Percentiles rank a stretch among this genome's conserved stretches.
These are phyloP conservation scores for Emydomyces testavorans DNA, from an alignment of 2,329 filamentous ascomycete genomes.

Conservation along the genomic window DNA sequence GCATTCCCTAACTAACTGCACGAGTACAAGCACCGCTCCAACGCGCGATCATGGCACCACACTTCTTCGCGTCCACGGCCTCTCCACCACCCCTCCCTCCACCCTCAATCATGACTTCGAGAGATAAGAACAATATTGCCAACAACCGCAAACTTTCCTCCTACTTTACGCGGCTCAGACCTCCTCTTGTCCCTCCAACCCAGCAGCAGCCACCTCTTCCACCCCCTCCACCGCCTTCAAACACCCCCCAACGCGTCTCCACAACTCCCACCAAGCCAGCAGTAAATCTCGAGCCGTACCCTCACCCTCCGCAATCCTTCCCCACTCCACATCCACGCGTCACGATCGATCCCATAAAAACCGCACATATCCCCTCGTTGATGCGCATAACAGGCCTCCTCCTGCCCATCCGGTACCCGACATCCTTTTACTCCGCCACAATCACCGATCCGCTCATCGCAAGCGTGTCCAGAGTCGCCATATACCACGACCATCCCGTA, in stretches of 20 bases:
- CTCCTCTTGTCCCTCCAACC: not conserved
- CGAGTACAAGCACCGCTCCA: too few relatives aligned
- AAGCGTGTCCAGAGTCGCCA: slow-evolving; percentile 47
- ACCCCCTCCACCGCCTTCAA: slow-evolving; percentile 19
- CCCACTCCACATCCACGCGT: slow-evolving; percentile 39
- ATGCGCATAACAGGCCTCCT: slow-evolving; percentile 48
- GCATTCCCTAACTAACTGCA: too few relatives aligned
- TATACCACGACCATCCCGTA: slow-evolving; percentile 43
- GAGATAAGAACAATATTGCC: not conserved
- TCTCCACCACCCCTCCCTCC: slow-evolving; percentile 1
- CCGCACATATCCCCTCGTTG: slow-evolving; percentile 44
- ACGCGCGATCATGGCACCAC: slow-evolving; percentile 3
- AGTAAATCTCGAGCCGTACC: slow-evolving; percentile 22
- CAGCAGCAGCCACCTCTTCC: slow-evolving; percentile 18
- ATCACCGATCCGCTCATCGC: slow-evolving; percentile 43
- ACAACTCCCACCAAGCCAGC: slow-evolving; percentile 22
- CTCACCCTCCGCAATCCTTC: slow-evolving; percentile 17
- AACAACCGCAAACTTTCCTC: slow-evolving; percentile 4
- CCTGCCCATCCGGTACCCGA: slow-evolving; percentile 50
- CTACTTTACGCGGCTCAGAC: slow-evolving; percentile 4
- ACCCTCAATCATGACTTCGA: slow-evolving; percentile 8
- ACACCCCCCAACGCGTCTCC: slow-evolving; percentile 18
- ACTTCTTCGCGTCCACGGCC: slow-evolving; percentile 7
- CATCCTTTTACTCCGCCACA: slow-evolving; percentile 50
- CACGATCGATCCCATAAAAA: slow-evolving; percentile 42